Base-by-base conservation (phyloP, 2,329 filamentous ascomycete genomes). In the Apiospora kogelbergensis region DNA sequence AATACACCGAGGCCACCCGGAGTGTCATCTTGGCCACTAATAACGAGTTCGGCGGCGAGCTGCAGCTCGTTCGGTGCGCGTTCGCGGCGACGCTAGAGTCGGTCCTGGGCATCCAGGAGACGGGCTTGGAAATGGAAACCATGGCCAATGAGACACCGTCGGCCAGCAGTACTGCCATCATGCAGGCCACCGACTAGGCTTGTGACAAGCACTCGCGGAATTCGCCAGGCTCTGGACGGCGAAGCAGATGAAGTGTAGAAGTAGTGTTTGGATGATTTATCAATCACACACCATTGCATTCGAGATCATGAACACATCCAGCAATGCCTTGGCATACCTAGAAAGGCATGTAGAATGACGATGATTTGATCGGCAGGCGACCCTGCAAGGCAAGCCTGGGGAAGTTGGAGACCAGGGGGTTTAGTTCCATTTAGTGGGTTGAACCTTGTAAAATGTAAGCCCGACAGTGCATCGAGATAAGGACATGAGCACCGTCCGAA, bases 1-100 rank as follows among this genome's bases (percentile, higher is more conserved):
- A 69, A 22, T 22, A 46, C 57, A 69, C 65, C 26, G 65, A 69
- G 57, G 26, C 33, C 17, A 66, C 66, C 22, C 66, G 65, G 42
- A 69, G 65, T 5, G 65, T 69, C 42, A 65, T 69, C n/a, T 42
- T 69, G n/a, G 68, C 65, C 30, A n/a, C 41, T 6, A 69, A 69
- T 33, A 46, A n/a, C 26, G 68, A 69, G 40, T 44, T 67, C 20
- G 65, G 64, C 53, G 68, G 68, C 11, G 26, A 41, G 15, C 20
- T 69, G 41, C 48, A 48, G 53, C 65, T 69, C 15, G 26, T 57
- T 2, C 48, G 65, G 1, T 63, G 64, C n/a, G 64, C 53, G 26
- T 69, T 69, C 42, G 57, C 41, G 33, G 53, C 53, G 6, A 65
- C 65, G 6, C 9, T 69, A 13, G 30, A 64, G 6, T 41, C 22